Base-by-base conservation (phyloP, 2,329 filamentous ascomycete genomes). In the Phyllosticta citrichinensis region DNA sequence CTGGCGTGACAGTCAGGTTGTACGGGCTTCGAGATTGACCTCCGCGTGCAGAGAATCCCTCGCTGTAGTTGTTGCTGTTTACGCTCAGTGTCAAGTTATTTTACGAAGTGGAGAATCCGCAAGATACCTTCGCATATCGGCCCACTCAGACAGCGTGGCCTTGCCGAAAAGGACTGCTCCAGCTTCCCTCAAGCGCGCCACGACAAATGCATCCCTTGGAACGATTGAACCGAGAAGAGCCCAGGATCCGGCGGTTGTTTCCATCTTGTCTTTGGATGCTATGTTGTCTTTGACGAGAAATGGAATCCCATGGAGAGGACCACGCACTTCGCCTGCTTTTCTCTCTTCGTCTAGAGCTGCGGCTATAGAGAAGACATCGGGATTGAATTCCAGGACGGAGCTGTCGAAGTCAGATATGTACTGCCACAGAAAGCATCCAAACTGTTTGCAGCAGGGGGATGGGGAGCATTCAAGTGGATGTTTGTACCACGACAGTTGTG, bases 261-360 rank as follows among this genome's bases (percentile, higher is more conserved):
- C 81, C 80, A 91, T 82, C 57, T 80, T 80, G 69, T 90, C 87
- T 64, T 83, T 84, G 9, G 81, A 35, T 0, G 70, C 71, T 30
- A 73, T 71, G 53, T 71, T 73, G 33, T 91, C 87, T 72, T 91
- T 91, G 64, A 90, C 82, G 2, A 87, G 77, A 69, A 88, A 88
- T 0, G 88, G 88, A 52, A 92, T 88, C 2, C 88, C 88, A 69
- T 91, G 88, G 1, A 92, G 77, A 0, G 83, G 83, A 1, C 87
- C 81, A n/a, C 85, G 80, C 10, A 85, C 70, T 50, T 74, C 76
- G 24, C 85, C 85, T 1, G 73, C 67, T 12, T 70, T 68, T 19
- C 87, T 80, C 71, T 91, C 87, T 0, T 68, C 69, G 66, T 91
- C 88, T 30, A 85, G 75, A 14, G 76, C 68, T 5, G 74, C 73